Evolutionary conservation across 2,329 filamentous ascomycete species (phyloP).

Genomic region (Aspergillus clavatus): DNA sequence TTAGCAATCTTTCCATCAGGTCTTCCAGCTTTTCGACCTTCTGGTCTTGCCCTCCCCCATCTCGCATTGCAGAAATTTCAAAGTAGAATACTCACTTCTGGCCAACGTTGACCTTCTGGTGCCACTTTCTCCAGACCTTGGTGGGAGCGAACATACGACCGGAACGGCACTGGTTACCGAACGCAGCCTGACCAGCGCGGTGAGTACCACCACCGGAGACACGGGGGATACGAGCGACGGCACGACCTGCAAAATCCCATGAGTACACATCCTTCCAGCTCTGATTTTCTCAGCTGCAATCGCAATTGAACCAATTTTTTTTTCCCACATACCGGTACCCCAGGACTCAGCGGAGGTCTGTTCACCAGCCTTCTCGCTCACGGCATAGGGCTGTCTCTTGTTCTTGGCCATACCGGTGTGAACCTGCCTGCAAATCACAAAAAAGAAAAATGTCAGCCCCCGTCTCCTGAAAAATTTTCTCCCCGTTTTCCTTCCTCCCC

Average conservation of each 20-base stretch:
- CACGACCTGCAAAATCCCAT: conserved; percentile 64
- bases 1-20: conserved; percentile 11
- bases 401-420: conserved; percentile 99
- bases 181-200: conserved; percentile 98
- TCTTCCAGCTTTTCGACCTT: background rate
- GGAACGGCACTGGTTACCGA: conserved; percentile 99
- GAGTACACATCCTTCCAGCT: conserved; percentile 9
- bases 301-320: conserved; percentile 5
- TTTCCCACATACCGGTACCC: conserved; percentile 77
- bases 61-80: background rate
- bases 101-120: conserved; percentile 98
- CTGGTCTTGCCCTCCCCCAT: background rate
- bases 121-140: conserved; percentile 99
- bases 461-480: conserved; percentile 11
- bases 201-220: conserved; percentile 99
- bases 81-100: conserved; percentile 80
- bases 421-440: conserved; percentile 53
- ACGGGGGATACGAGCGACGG: conserved; percentile 99
- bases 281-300: conserved; percentile 3
- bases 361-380: conserved; percentile 99
- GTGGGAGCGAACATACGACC: conserved; percentile 99
- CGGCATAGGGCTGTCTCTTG: conserved; percentile 98
- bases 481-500: conserved; percentile 10
- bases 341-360: conserved; percentile 99
- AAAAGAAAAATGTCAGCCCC: too few species aligned